A percentile compares a stretch with the other conserved stretches of the same genome.
phyloP scores from a whole-genome alignment of 139 green algal species.

The Pseudopediastrum boryanum region DNA sequence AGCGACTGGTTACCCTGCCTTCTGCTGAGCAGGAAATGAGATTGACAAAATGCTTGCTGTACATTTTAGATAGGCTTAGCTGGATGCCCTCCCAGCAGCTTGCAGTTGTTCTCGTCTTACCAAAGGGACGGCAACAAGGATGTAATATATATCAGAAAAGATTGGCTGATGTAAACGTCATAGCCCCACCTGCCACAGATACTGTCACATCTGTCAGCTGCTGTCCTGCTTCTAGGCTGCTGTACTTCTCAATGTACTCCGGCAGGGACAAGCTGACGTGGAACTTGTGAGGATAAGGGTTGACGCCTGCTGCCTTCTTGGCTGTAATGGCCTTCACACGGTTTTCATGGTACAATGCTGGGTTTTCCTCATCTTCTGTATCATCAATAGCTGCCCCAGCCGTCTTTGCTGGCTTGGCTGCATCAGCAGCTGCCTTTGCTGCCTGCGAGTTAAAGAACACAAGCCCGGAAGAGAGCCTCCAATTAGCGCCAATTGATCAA shows the following conservation, averaged over 20 bases:
- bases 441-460: no score
- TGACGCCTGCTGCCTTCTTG: conserved; percentile 81
- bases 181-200: conserved; percentile 64
- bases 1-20: no score
- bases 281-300: conserved; percentile 99
- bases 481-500: no score
- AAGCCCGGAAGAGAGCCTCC: no score
- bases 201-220: conserved; percentile 64
- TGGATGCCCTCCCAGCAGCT: no score
- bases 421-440: conserved; percentile 68
- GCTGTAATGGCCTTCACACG: conserved; percentile 70
- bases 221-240: conserved; percentile 61
- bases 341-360: conserved; percentile 93
- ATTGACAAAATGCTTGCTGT: no score
- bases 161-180: no score
- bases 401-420: conserved; percentile 45
- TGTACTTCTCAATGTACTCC: conserved; percentile 85
- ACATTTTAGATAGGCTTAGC: no score
- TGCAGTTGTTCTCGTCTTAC: no score
- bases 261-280: conserved; percentile 76
- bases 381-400: conserved; percentile 68
- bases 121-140: no score
- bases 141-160: no score
- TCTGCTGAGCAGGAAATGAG: no score
- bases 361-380: conserved; percentile 77